Base-by-base conservation (phyloP, 495 filamentous ascomycete genomes). In the Penicillium macrosclerotiorum region DNA sequence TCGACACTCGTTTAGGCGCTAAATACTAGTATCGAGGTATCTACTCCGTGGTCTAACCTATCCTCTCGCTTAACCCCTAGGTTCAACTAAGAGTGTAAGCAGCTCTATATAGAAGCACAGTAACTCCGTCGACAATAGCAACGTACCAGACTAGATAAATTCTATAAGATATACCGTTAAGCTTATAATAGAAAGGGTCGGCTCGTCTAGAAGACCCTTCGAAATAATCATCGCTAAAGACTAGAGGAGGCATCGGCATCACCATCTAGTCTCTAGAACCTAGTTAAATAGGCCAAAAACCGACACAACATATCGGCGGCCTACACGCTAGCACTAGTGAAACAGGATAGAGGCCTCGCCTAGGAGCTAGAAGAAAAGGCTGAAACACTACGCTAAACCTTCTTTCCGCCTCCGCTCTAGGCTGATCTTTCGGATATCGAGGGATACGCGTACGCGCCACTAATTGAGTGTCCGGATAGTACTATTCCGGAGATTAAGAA, bases 181-280 rank as follows among this genome's bases (percentile, higher is more conserved):
- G 34, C 34, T 9, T 19, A 11, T 22, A 37, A 37, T 20, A 37
- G 34, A 19, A 37, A 37, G 34, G 34, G 17, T 19, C 34, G 34
- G 23, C 34, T 37, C 34, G 9, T 37, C 17, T 14, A 37, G 34
- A 37, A 37, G 34, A 22, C 34, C 2, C 34, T 37, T 8, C 34
- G 34, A 22, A 20, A 37, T 19, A 22, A 37, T n/a, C 34, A 37
- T 37, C 34, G 34, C n/a, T 11, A 37, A 37, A 37, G 34, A 20
- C 17, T 37, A 23, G 34, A 37, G 34, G 34, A 37, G 17, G 34
- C 34, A 37, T 37, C 34, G 23, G 34, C 34, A 19, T 37, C 34
- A 37, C 34, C 19, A 8, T 37, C 34, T 1, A 19, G 34, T 19
- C 34, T 37, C 34, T 37, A 11, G 34, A 37, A 37, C 34, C 34